Base-by-base conservation (phyloP, 2,329 filamentous ascomycete species). In the Orbilia javanica region DNA sequence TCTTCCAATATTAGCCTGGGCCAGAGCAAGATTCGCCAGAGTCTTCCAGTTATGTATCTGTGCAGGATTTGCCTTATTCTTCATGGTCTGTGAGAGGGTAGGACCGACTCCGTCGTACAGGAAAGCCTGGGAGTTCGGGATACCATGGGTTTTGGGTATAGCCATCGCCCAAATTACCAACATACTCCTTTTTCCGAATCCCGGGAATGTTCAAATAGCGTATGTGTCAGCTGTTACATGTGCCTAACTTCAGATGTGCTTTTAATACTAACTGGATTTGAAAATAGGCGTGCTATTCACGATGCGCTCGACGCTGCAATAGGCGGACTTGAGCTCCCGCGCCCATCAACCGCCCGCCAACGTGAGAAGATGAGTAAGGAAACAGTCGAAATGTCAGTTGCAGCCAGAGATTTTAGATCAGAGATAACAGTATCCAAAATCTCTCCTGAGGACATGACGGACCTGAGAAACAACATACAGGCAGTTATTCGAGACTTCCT, bases 391-490 rank as follows among this genome's bases (percentile, higher is more conserved):
- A 84, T 90, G 67, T 89, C 88, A 13, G 85, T 88, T 78, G 86
- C 86, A 1, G 86, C 88, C 75, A 85, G 88, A 81, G 88, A 90
- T 80, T 85, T 90, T 74, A 85, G 85, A 11, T 85, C 89, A 65
- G 88, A 89, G 67, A 85, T 89, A n/a, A 87, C 88, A 0, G 82
- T 89, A 3, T 88, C 87, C 0, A 84, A 86, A 0, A 88, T 89
- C 72, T 83, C 82, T 10, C 87, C 88, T 1, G 82, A 84, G 10
- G 88, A 89, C 80, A 84, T 88, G 20, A 82, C 84, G 42, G 83
- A 84, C 4, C 83, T 90, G 31, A 86, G 88, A 66, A 89, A 90
- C 80, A 83, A 86, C 2, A 85, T 89, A 65, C 88, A 90, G 79
- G 86, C 84, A 18, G 87, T 89, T 5, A 86, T 90, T 31, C 85